Base-by-base conservation (phyloP, 225 moss, liverwort and hornwort genomes). In the Neckera pumila region DNA sequence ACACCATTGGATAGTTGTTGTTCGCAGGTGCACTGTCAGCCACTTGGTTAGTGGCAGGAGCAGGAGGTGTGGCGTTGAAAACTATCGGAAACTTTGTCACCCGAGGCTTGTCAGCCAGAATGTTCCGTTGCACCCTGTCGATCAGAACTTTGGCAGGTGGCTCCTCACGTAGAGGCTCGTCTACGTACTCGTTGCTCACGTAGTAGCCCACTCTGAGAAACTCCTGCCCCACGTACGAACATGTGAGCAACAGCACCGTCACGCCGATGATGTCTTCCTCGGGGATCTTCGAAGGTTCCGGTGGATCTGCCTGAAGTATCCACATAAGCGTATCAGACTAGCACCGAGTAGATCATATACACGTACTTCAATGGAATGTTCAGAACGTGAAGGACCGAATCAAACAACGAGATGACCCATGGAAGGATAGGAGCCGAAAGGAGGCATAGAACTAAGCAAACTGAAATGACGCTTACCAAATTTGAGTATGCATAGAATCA, bases 181-280 rank as follows among this genome's bases (percentile, higher is more conserved):
- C 98, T 3, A 93, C 92, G 81, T 98, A 98, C 76, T 97, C 97
- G 76, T 97, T 98, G 91, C 97, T 98, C 33, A 98, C 98, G 49
- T 98, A 98, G 59, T 97, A 98, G 18, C 98, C 98, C 20, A 95
- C 97, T 64, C 97, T 93, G 17, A 98, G 84, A 85, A 98, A 98
- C 92, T 98, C 98, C 86, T 98, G 97, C 6, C 96, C 96, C 84
- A 94, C 64, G 79, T 98, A 97, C 6, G 98, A 97, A 53, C 98
- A 98, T 17, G 98, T 98, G 89, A 98, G 87, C 80, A 98, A 78
- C 53, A 98, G 89, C 73, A 98, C 97, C 23, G 96, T 98, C 40
- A 98, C 97, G 11, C 98, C 97, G 43, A 96, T 96, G 33, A 96
- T 93, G 65, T 98, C 98, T 73, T 97, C 98, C 85, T 97, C 98